These are phyloP conservation scores for Lentinula sp. DNA, from an alignment of 768 basidiomycete species.

Conservation along the genomic window DNA sequence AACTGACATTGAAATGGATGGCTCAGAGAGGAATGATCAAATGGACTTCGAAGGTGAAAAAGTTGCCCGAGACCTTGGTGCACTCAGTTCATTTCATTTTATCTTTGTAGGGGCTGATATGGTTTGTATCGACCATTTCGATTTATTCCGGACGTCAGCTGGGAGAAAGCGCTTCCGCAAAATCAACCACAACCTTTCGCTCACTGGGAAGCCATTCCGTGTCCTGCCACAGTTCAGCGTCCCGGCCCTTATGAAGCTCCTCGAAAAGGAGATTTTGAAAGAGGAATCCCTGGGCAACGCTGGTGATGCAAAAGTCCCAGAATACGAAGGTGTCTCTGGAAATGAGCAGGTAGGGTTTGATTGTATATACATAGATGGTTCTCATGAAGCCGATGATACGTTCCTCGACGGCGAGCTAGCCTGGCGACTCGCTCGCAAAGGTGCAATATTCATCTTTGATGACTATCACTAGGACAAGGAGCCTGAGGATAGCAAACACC, in stretches of 20 bases:
- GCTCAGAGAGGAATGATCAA: not conserved
- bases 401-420: constrained; percentile 55
- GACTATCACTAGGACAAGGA: constrained; percentile 51
- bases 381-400: constrained; percentile 55
- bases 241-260: constrained; percentile 40
- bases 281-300: not conserved
- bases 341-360: constrained; percentile 37
- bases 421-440: constrained; percentile 48
- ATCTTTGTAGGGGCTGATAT: constrained; percentile 20
- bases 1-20: constrained; percentile 13
- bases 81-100: not conserved
- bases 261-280: constrained; percentile 36
- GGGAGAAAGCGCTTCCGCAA: constrained; percentile 39
- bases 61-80: not conserved
- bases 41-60: no score
- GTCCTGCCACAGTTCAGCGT: constrained; percentile 47
- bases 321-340: not conserved
- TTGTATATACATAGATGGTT: constrained; percentile 56
- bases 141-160: constrained; percentile 40
- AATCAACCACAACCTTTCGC: constrained; percentile 39
- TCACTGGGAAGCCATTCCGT: constrained; percentile 38
- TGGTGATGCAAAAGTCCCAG: not conserved
- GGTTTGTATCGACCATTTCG: constrained; percentile 56
- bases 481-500: constrained; percentile 40
- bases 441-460: constrained; percentile 50